A percentile compares a stretch with the other conserved stretches of the same genome.
Conservation (phyloP, 306 rosid species). For the Cicer yamashitae region DNA sequence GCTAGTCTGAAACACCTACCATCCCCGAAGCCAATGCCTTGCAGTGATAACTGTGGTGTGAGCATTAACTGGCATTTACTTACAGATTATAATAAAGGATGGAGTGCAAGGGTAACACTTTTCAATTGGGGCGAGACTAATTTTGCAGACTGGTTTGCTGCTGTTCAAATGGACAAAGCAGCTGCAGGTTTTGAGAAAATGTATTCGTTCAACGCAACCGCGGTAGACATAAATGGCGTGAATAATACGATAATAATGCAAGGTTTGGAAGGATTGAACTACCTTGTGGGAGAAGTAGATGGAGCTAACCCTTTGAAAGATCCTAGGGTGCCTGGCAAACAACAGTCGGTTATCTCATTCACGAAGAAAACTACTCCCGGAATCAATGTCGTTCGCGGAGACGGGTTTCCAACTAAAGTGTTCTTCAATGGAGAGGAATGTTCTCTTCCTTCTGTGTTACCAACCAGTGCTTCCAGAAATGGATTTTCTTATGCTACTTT, state of each 20-base stretch:
- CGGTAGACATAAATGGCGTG: conserved; percentile 52
- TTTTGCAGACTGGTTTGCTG: conserved; percentile 93
- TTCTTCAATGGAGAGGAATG: conserved; percentile 97
- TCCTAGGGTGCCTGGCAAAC: conserved; percentile 96
- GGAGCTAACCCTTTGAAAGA: conserved; percentile 70
- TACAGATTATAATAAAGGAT: conserved; percentile 77
- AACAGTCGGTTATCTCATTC: conserved; percentile 91
- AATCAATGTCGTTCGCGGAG: conserved; percentile 66
- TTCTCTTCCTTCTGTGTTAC: conserved; percentile 69
- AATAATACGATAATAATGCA: conserved; percentile 84
- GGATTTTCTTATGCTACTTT: conserved; percentile 45
- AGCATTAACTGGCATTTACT: conserved; percentile 87
- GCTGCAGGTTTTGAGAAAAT: conserved; percentile 80
- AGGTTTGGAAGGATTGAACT: conserved; percentile 75
- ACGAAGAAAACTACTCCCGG: conserved; percentile 78
- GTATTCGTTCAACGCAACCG: conserved; percentile 86
- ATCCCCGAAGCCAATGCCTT: conserved; percentile 73
- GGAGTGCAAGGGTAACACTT: conserved; percentile 92
- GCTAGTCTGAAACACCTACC: conserved; percentile 65
- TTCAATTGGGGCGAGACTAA: conserved; percentile 88
- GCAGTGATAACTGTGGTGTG: conserved; percentile 94
- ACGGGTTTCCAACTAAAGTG: conserved; percentile 90
- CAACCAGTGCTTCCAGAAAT: conserved; percentile 55
- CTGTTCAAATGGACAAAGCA: conserved; percentile 83
- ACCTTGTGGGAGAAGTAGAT: conserved; percentile 82